Evolutionary conservation across 257 asterid species (phyloP).

Genomic region (Eucommia ulmoides): DNA sequence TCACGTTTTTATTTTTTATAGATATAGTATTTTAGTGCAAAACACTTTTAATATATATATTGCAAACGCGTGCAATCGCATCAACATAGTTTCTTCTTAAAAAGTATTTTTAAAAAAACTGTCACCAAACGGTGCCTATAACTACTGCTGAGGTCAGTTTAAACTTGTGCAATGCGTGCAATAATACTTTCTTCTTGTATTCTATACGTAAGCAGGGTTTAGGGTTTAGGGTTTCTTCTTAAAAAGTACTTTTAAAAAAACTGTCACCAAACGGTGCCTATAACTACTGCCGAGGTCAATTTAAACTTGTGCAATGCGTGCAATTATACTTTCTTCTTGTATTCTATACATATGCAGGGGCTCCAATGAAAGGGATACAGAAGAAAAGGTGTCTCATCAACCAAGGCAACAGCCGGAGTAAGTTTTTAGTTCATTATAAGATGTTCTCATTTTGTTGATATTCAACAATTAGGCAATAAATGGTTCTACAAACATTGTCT

Average conservation of each 20-base stretch:
- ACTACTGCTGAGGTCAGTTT: neutral
- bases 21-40: no score
- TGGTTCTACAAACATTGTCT: constrained; percentile 8
- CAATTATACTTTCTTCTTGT: neutral
- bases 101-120: neutral
- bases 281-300: neutral
- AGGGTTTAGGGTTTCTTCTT: neutral
- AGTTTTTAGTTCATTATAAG: constrained; percentile 8
- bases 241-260: neutral
- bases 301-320: neutral
- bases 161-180: neutral
- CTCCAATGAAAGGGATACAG: constrained; percentile 17
- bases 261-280: neutral
- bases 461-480: neutral
- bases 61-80: no score
- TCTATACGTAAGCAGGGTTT: neutral
- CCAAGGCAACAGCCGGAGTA: constrained; percentile 24
- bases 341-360: constrained; percentile 13
- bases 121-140: neutral
- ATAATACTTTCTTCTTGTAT: neutral
- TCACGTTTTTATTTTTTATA: no score
- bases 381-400: constrained; percentile 19
- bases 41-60: no score
- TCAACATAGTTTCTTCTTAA: neutral
- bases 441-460: neutral